These are phyloP conservation scores for Cystobasidium onofrii DNA, from an alignment of 768 basidiomycete genomes.

Conservation along the genomic window DNA sequence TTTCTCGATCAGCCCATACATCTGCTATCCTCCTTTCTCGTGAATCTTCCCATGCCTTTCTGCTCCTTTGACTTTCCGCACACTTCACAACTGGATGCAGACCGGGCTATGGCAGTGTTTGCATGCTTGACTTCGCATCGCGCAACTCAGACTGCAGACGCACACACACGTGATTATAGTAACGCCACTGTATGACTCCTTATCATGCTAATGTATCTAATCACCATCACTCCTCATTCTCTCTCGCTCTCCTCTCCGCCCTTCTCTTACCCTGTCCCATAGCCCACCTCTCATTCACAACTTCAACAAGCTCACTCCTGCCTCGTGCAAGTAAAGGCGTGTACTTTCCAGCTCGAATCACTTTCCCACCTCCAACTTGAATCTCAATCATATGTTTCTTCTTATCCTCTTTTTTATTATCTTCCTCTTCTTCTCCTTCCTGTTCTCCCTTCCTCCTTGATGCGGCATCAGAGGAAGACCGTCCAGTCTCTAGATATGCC, in stretches of 20 bases:
- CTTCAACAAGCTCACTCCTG: conserved; percentile 62
- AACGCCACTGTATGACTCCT: no score
- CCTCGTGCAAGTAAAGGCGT: conserved; percentile 60
- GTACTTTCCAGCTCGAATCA: conserved; percentile 59
- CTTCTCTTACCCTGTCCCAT: conserved; percentile 48
- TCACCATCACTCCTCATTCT: neutral
- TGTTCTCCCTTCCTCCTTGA: neutral
- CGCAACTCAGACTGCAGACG: no score
- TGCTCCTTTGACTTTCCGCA: no score
- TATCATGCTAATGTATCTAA: no score
- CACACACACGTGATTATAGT: no score
- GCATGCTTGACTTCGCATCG: no score
- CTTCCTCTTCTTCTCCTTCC: neutral
- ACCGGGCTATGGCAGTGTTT: no score
- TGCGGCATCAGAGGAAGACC: neutral
- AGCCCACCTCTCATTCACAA: conserved; percentile 71
- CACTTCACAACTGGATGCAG: no score
- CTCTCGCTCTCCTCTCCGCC: conserved; percentile 26
- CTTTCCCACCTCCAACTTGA: conserved; percentile 63
- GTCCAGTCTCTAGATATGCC: conserved; percentile 47
- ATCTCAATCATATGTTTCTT: conserved; percentile 39
- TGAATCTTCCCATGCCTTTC: no score
- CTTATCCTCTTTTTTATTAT: neutral
- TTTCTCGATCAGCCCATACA: no score
- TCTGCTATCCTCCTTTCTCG: no score